Evolutionary conservation across 805 yeast genomes (phyloP).

Genomic region (Lachancea waltii): DNA sequence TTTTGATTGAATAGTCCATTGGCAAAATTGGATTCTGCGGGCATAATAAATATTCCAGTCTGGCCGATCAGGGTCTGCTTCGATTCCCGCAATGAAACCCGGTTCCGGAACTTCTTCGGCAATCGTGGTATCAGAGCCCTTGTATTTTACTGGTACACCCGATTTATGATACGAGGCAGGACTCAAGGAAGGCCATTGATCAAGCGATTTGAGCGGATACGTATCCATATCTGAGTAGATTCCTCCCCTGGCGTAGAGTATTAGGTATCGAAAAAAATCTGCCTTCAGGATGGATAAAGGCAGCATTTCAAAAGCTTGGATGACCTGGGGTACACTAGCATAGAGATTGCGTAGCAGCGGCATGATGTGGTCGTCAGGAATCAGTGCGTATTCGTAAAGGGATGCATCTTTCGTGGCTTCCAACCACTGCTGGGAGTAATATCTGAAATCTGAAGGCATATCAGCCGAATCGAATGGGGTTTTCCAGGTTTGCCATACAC

Average conservation of each 20-base stretch:
- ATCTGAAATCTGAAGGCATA: conserved; percentile 49
- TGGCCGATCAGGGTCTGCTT: conserved; percentile 92
- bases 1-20: conserved; percentile 91
- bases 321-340: conserved; percentile 66
- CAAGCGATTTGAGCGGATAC: conserved; percentile 59
- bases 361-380: conserved; percentile 63
- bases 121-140: conserved; percentile 7
- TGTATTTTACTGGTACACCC: conserved; percentile 18
- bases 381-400: conserved; percentile 56
- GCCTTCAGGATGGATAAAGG: conserved; percentile 84
- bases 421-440: conserved; percentile 55
- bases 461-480: conserved; percentile 47
- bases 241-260: conserved; percentile 87
- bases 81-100: conserved; percentile 85
- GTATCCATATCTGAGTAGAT: conserved; percentile 92
- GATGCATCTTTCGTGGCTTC: conserved; percentile 10
- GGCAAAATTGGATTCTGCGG: conserved; percentile 88
- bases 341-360: conserved; percentile 52
- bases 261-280: conserved; percentile 86
- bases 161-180: conserved; percentile 14
- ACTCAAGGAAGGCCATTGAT: conserved; percentile 62
- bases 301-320: conserved; percentile 64
- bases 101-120: conserved; percentile 29
- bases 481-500: conserved; percentile 96
- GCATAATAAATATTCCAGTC: conserved; percentile 96